Conservation (phyloP, 2,329 filamentous ascomycete genomes). For the Neonectria hederae region DNA sequence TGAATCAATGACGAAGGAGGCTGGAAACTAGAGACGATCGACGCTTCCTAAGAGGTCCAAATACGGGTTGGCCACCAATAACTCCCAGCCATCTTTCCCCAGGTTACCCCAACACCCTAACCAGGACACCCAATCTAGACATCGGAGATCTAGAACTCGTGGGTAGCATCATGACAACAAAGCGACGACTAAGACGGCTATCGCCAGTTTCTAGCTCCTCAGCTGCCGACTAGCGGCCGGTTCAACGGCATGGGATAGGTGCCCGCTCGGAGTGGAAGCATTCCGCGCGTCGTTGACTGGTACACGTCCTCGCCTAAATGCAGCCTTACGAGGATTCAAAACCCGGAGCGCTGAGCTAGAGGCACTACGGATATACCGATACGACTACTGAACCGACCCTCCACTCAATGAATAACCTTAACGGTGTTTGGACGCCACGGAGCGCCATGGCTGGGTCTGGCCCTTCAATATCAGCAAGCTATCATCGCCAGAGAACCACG, state of each 20-base stretch:
- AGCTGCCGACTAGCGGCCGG: background rate
- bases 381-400: background rate
- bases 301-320: background rate
- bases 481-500: background rate
- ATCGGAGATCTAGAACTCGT: background rate
- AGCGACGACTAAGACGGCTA: background rate
- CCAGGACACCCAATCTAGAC: background rate
- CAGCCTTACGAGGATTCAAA: background rate
- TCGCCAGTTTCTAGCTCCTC: background rate
- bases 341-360: background rate
- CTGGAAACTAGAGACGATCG: background rate
- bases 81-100: no score
- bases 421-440: background rate
- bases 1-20: no score
- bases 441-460: background rate
- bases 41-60: background rate
- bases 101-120: background rate
- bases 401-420: background rate
- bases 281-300: background rate
- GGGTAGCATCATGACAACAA: background rate
- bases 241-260: background rate
- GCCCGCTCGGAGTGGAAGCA: background rate
- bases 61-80: background rate
- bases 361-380: background rate
- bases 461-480: background rate